Conservation (phyloP, 768 basidiomycete genomes). For the Kondoa malvinella region DNA sequence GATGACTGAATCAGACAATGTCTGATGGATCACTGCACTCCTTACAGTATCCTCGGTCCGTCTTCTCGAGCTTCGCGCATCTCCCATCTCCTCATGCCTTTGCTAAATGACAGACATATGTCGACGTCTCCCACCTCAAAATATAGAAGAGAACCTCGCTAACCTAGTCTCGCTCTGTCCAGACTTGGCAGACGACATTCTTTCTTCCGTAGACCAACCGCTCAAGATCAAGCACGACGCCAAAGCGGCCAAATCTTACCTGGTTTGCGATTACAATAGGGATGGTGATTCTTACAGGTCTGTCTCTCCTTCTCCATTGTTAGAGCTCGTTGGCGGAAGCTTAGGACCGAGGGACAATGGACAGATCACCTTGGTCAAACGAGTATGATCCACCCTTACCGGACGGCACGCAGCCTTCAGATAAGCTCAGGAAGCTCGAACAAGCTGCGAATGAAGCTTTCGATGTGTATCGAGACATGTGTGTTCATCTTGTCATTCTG, state of each 20-base stretch:
- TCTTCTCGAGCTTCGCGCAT: not conserved
- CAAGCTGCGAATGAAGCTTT: conserved; percentile 89
- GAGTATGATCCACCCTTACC: conserved; percentile 56
- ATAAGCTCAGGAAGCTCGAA: conserved; percentile 76
- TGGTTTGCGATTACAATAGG: conserved; percentile 34
- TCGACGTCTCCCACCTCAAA: conserved; percentile 78
- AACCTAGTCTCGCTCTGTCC: conserved; percentile 67
- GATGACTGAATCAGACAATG: not conserved
- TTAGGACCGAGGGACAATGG: conserved; percentile 14
- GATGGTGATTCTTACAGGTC: conserved; percentile 26
- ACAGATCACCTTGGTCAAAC: conserved; percentile 95
- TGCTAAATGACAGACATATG: not conserved
- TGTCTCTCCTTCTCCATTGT: not conserved
- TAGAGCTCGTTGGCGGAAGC: not conserved
- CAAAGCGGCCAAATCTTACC: conserved; percentile 59
- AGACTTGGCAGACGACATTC: conserved; percentile 84
- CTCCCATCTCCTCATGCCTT: not conserved
- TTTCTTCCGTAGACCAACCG: conserved; percentile 88
- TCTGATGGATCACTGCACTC: not conserved
- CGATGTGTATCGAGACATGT: conserved; percentile 93
- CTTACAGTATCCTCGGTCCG: not conserved
- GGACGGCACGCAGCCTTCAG: conserved; percentile 69
- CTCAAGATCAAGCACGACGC: conserved; percentile 59
- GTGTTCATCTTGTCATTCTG: conserved; percentile 24
- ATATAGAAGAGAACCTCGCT: conserved; percentile 70